Conservation (phyloP, 2,329 filamentous ascomycete genomes). For the Exserohilum rostratum region DNA sequence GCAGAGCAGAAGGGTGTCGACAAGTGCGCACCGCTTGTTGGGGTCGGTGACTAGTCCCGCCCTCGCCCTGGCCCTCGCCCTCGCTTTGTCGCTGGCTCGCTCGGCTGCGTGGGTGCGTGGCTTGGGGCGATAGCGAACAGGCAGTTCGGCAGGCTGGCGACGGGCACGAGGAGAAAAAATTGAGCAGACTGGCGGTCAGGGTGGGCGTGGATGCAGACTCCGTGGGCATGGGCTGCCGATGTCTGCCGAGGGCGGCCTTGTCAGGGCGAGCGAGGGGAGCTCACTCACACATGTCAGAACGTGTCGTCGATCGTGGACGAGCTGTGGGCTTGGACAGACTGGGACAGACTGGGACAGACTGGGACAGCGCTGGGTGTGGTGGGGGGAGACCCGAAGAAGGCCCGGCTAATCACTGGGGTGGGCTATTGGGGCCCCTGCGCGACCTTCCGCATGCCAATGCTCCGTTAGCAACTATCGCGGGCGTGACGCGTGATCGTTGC, state of each 20-base stretch:
- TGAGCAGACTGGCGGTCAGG: slow-evolving; percentile 5
- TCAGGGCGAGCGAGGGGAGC: not conserved
- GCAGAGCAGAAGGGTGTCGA: not conserved
- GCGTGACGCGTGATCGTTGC: slow-evolving; percentile 1
- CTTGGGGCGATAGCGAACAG: not conserved
- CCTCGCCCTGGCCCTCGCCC: too few relatives aligned
- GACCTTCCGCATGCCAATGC: not conserved
- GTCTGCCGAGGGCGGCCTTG: slow-evolving; percentile 10
- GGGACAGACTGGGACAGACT: slow-evolving; percentile 1
- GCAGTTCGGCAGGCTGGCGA: slow-evolving; percentile 2
- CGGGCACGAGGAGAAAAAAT: not conserved
- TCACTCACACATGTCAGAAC: slow-evolving; percentile 6
- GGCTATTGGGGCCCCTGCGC: not conserved
- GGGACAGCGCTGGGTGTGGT: not conserved
- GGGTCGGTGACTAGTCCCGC: not conserved
- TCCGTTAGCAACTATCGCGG: slow-evolving; percentile 14
- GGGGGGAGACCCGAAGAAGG: slow-evolving; percentile 10
- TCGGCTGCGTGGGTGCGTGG: not conserved
- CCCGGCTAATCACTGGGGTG: slow-evolving; percentile 5
- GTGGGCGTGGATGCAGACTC: slow-evolving; percentile 1
- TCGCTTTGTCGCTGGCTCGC: too few relatives aligned
- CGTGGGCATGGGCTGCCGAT: slow-evolving; percentile 21
- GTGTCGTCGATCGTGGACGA: slow-evolving; percentile 1
- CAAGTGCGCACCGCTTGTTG: slow-evolving; percentile 6
- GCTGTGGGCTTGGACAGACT: slow-evolving; percentile 2